phyloP scores from a whole-genome alignment of 2,329 filamentous ascomycete genomes.

The Parastagonospora avenae region DNA sequence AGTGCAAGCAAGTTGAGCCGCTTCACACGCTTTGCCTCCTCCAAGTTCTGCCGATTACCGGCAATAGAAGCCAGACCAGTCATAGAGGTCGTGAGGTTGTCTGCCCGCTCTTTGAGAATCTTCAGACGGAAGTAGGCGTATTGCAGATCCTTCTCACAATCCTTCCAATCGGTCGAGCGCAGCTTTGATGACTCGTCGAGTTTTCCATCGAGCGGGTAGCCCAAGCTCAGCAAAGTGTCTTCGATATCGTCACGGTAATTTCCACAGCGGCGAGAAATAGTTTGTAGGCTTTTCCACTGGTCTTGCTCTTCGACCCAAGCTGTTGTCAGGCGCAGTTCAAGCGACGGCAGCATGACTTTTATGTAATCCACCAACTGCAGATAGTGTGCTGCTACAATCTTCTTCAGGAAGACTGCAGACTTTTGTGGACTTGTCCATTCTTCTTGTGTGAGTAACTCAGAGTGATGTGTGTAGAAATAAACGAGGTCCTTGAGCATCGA shows the following conservation, averaged over 20 bases:
- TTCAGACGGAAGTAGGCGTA: constrained; percentile 41
- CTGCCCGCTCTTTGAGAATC: constrained; percentile 39
- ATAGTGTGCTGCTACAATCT: constrained; percentile 42
- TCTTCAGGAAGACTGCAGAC: constrained; percentile 38
- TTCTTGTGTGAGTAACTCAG: constrained; percentile 15
- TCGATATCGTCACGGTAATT: constrained; percentile 45
- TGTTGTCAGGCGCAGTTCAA: constrained; percentile 38
- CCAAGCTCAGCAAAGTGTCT: constrained; percentile 37
- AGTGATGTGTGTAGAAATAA: constrained; percentile 33
- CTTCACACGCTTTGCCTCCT: constrained; percentile 44
- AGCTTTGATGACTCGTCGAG: neutral
- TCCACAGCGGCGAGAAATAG: constrained; percentile 40
- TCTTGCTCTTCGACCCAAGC: constrained; percentile 42
- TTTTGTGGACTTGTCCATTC: constrained; percentile 28
- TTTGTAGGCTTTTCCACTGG: constrained; percentile 41
- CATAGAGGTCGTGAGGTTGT: constrained; percentile 42
- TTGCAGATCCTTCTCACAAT: constrained; percentile 39
- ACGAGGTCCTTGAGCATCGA: constrained; percentile 37
- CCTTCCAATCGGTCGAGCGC: constrained; percentile 22
- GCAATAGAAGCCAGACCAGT: constrained; percentile 42
- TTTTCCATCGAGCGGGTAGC: constrained; percentile 24
- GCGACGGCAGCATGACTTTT: constrained; percentile 40
- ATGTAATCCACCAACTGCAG: constrained; percentile 43
- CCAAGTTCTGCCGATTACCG: constrained; percentile 41
- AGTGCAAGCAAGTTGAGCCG: constrained; percentile 39